Evolutionary conservation across 2,329 filamentous ascomycete species (phyloP).

Genomic region (Escovopsis sp.): DNA sequence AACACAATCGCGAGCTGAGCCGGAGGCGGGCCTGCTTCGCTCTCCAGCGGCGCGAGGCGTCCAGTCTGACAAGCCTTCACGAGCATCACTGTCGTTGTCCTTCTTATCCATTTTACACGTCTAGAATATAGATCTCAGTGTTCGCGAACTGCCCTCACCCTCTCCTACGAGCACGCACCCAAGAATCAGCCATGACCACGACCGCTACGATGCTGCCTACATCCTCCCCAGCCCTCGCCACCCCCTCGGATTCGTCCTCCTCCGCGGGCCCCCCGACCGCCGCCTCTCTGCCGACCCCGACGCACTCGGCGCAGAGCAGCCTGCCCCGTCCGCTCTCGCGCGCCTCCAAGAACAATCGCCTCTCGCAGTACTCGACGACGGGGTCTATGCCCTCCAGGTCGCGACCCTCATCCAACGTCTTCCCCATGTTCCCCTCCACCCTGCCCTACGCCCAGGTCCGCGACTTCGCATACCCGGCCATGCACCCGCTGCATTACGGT

Average conservation of each 20-base stretch:
- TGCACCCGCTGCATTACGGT: constrained; percentile 85
- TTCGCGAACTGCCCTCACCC: neutral
- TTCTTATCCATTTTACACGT: neutral
- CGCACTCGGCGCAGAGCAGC: constrained; percentile 42
- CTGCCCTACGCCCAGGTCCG: constrained; percentile 80
- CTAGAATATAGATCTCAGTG: neutral
- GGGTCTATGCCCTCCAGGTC: constrained; percentile 55
- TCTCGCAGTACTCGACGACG: constrained; percentile 65
- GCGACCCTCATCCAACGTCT: constrained; percentile 65
- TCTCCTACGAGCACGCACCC: constrained; percentile 4
- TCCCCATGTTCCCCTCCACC: constrained; percentile 72
- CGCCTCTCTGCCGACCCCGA: constrained; percentile 41
- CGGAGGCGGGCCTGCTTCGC: too few relatives aligned
- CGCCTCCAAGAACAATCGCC: constrained; percentile 55
- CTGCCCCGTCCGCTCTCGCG: constrained; percentile 56
- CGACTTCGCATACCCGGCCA: constrained; percentile 81
- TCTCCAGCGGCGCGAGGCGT: constrained; percentile 1
- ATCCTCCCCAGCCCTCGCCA: constrained; percentile 39
- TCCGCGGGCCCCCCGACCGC: constrained; percentile 34
- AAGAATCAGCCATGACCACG: constrained; percentile 17
- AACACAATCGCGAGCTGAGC: too few relatives aligned
- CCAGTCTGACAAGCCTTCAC: neutral
- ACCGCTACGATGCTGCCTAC: constrained; percentile 42
- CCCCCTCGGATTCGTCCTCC: constrained; percentile 30
- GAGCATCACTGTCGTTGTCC: too few relatives aligned